These are phyloP conservation scores for Candida peoriensis DNA, from an alignment of 805 yeast genomes.

Conservation along the genomic window DNA sequence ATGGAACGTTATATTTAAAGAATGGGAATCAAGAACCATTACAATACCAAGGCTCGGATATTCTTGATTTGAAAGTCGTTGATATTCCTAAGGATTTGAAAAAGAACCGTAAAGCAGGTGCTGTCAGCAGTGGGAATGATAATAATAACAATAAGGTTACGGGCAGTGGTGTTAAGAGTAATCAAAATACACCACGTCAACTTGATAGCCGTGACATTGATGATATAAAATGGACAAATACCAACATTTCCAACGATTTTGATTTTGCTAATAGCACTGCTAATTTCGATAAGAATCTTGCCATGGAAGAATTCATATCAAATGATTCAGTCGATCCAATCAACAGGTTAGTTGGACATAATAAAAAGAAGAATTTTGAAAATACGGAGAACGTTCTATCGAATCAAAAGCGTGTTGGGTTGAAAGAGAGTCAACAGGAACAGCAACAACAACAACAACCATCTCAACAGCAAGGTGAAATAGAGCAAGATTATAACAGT, in stretches of 20 bases:
- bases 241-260: conserved; percentile 57
- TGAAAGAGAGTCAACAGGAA: conserved; percentile 8
- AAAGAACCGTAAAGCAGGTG: conserved; percentile 16
- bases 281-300: conserved; percentile 74
- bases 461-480: conserved; percentile 7
- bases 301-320: conserved; percentile 69
- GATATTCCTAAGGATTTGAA: conserved; percentile 39
- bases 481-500: conserved; percentile 6
- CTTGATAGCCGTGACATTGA: conserved; percentile 24
- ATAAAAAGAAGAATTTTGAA: conserved; percentile 56
- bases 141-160: conserved; percentile 6
- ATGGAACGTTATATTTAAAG: conserved; percentile 34
- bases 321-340: conserved; percentile 56
- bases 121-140: conserved; percentile 5
- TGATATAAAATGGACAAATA: conserved; percentile 42
- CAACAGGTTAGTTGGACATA: conserved; percentile 70
- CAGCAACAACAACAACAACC: conserved; percentile 9
- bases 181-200: conserved; percentile 11
- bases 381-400: conserved; percentile 65
- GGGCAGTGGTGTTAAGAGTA: conserved; percentile 1
- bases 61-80: conserved; percentile 51
- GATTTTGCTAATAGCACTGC: conserved; percentile 81
- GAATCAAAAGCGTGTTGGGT: conserved; percentile 14
- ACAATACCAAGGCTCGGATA: conserved; percentile 36
- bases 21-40: too few species aligned